These are phyloP conservation scores for Apiospora koreana DNA, from an alignment of 2,329 filamentous ascomycete species.

Conservation along the genomic window DNA sequence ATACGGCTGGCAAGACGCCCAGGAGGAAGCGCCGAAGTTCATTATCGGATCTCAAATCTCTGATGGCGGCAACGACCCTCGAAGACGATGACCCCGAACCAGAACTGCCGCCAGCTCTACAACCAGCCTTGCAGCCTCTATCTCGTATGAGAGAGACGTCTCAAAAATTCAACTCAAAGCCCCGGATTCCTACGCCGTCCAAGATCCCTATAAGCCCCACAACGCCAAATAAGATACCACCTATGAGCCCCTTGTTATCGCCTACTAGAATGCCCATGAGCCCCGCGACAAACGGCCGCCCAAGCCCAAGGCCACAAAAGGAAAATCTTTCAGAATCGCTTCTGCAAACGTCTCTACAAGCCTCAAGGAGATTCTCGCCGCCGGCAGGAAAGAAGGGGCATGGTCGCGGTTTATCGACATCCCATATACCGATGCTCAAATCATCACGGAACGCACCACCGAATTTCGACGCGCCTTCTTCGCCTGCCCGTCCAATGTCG, in stretches of 20 bases:
- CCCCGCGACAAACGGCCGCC: constrained; percentile 18
- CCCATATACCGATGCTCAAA: constrained; percentile 55
- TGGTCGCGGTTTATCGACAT: constrained; percentile 52
- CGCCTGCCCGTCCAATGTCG: constrained; percentile 32
- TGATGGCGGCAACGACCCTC: constrained; percentile 64
- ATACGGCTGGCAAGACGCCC: constrained; percentile 39
- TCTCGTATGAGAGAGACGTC: constrained; percentile 55
- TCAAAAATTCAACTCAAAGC: constrained; percentile 58
- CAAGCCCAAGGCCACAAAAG: constrained; percentile 40
- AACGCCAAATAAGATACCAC: constrained; percentile 53
- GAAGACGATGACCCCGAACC: constrained; percentile 37
- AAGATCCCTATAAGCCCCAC: constrained; percentile 22
- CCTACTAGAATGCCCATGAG: constrained; percentile 30
- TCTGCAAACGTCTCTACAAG: constrained; percentile 22
- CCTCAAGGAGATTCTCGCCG: constrained; percentile 21
- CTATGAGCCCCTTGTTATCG: constrained; percentile 48
- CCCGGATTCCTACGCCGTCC: constrained; percentile 25
- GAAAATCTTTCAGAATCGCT: constrained; percentile 41
- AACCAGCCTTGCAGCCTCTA: constrained; percentile 44
- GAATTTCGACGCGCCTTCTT: constrained; percentile 7
- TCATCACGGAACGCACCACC: constrained; percentile 21
- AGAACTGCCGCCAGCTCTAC: constrained; percentile 29
- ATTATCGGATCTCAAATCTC: constrained; percentile 76
- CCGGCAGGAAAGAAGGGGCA: constrained; percentile 35
- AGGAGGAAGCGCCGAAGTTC: constrained; percentile 89